Evolutionary conservation across 345 rosid species (phyloP).

Genomic region (Citrus glauca): DNA sequence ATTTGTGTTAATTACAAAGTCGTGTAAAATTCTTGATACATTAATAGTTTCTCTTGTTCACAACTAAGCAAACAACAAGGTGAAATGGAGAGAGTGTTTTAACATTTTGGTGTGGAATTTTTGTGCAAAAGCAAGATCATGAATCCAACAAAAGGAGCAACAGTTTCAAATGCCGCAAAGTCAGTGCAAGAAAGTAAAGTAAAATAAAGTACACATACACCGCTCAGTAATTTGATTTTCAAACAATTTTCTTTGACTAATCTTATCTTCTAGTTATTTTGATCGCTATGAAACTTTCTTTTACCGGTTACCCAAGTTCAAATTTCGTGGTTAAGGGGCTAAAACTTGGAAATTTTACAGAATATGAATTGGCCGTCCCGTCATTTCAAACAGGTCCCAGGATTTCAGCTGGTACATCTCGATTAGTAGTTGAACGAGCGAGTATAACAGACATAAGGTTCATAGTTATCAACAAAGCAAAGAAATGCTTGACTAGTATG

Average conservation of each 20-base stretch:
- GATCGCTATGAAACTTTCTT: too few relatives aligned
- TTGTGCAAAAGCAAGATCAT: background rate
- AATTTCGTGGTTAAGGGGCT: too few relatives aligned
- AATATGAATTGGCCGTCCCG: background rate
- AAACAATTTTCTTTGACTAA: too few relatives aligned
- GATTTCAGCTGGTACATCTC: background rate
- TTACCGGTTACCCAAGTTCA: too few relatives aligned
- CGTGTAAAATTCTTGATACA: too few relatives aligned
- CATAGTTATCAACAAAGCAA: background rate
- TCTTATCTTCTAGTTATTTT: too few relatives aligned
- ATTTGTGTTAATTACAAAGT: too few relatives aligned
- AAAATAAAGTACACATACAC: too few relatives aligned
- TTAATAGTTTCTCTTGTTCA: too few relatives aligned
- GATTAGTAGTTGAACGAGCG: background rate
- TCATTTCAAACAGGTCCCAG: background rate
- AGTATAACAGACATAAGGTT: too few relatives aligned
- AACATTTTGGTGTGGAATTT: conserved; percentile 26
- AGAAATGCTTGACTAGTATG: background rate
- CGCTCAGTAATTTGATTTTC: too few relatives aligned
- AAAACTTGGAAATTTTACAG: background rate
- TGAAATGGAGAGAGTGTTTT: background rate
- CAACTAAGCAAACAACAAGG: too few relatives aligned
- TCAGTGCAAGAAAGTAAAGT: background rate
- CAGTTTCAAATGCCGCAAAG: background rate
- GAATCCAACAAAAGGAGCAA: background rate